Conservation (phyloP, 306 rosid genomes). For the Delonix regia region DNA sequence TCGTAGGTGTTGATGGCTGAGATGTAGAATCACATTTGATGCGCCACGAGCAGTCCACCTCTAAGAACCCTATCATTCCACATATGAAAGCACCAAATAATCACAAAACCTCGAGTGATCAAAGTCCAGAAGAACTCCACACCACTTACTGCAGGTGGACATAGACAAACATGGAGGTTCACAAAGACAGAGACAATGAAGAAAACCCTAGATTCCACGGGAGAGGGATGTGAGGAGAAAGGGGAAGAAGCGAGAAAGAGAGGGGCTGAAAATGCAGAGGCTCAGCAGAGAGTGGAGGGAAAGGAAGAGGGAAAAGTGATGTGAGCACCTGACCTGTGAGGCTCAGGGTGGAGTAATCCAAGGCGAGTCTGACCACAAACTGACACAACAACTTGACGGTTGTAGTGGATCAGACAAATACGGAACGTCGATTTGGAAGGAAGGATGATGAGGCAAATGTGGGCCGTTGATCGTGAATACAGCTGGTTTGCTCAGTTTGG, state of each 20-base stretch:
- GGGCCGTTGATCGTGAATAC: constrained; percentile 36
- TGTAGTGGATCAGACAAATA: background rate
- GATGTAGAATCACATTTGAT: constrained; percentile 33
- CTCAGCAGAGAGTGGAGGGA: background rate
- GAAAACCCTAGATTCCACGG: constrained; percentile 1
- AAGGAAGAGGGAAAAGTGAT: background rate
- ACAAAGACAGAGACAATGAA: background rate
- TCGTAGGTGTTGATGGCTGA: constrained; percentile 22
- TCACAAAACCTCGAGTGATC: background rate
- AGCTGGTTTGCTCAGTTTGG: constrained; percentile 39
- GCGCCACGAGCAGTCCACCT: constrained; percentile 30
- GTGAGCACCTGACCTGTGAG: constrained; percentile 26
- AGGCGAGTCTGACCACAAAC: constrained; percentile 34
- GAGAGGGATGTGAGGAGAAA: background rate
- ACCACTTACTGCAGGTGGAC: background rate
- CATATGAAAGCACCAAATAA: background rate
- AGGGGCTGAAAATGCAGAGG: background rate
- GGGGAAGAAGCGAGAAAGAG: background rate
- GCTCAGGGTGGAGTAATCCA: constrained; percentile 15
- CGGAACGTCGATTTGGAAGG: background rate
- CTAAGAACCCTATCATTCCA: constrained; percentile 18
- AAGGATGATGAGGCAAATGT: background rate
- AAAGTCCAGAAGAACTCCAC: background rate
- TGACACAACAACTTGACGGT: constrained; percentile 22
- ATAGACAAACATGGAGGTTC: background rate